Evolutionary conservation across 2,329 filamentous ascomycete genomes (phyloP).

Genomic region (Chaetomium olivaceum): DNA sequence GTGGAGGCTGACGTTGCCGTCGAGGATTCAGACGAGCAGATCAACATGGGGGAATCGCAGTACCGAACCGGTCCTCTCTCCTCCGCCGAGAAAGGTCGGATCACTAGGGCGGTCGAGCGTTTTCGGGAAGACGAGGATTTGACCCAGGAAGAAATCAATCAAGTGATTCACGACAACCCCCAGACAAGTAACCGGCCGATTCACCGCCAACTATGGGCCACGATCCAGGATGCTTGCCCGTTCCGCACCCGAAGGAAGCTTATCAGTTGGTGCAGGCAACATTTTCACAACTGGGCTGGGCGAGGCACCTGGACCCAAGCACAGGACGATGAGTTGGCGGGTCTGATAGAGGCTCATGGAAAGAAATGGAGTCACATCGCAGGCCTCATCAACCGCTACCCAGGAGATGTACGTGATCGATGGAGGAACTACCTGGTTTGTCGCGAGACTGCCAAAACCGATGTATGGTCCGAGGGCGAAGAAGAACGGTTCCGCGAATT

Average conservation of each 20-base stretch:
- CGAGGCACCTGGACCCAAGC: conserved; percentile 60
- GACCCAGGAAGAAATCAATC: conserved; percentile 28
- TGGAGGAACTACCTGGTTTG: conserved; percentile 68
- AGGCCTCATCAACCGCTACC: conserved; percentile 61
- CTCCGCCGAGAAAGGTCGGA: conserved; percentile 20
- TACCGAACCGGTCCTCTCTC: conserved; percentile 24
- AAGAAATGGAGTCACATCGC: conserved; percentile 65
- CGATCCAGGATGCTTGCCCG: conserved; percentile 50
- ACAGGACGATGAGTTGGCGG: conserved; percentile 56
- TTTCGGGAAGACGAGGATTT: conserved; percentile 26
- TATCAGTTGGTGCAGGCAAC: conserved; percentile 58
- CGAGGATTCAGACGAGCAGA: conserved; percentile 1
- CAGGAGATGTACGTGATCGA: conserved; percentile 67
- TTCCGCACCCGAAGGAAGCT: conserved; percentile 55
- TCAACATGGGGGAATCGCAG: neutral
- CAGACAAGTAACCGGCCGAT: conserved; percentile 27
- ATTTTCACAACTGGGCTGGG: conserved; percentile 65
- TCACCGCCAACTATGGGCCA: conserved; percentile 51
- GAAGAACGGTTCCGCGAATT: conserved; percentile 54
- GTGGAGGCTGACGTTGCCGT: neutral
- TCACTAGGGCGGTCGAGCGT: conserved; percentile 25
- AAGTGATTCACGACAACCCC: conserved; percentile 30
- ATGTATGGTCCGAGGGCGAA: conserved; percentile 63
- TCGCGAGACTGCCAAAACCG: conserved; percentile 52
- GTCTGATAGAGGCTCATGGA: conserved; percentile 49